Base-by-base conservation (phyloP, 208 protist genomes). In the Crithidia expoeki region DNA sequence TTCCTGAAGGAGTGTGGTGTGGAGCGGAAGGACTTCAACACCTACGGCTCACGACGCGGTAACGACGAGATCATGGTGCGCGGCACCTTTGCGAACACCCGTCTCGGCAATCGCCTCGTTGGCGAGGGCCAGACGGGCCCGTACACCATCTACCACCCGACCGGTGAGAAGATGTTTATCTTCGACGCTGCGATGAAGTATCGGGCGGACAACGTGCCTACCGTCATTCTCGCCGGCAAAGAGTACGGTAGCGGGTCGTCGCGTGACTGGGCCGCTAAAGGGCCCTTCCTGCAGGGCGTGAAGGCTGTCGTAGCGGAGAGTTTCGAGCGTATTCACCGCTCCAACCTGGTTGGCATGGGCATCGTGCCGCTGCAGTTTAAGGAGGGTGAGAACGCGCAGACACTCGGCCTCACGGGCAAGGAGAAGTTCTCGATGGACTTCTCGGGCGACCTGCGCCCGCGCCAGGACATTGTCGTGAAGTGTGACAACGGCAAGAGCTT, bases 221-320 rank as follows among this genome's bases (percentile, higher is more conserved):
- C 97, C n/a, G 66, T 98, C 32, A 90, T 99, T 25, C 79, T 99
- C 28, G 96, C 95, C 34, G 98, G 98, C 46, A 97, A 93, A 72
- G 94, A 98, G 79, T 99, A 98, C 84, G 98, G 98, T 59, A 93
- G 84, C 74, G 97, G 97, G 27, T 96, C 89, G 38, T 97, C 94
- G 12, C 91, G 98, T 65, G 98, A 99, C 76, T 99, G 98, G 98
- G 98, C 98, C 2, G 97, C 96, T 23, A 99, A 98, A 86, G 94
- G 95, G 4, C 96, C 96, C 19, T 98, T 95, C 62, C 68, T 98
- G 78, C 94, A 98, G 80, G 96, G 96, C 46, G 85, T 98, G 49
- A 97, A 97, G 72, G 88, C 84, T 23, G 92, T 98, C 38, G 88
- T 98, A 55, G 94, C 96, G n/a, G 92, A 96, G 76, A 91, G 86